phyloP scores from a whole-genome alignment of 257 asterid species.

The Solanum verrucosum region DNA sequence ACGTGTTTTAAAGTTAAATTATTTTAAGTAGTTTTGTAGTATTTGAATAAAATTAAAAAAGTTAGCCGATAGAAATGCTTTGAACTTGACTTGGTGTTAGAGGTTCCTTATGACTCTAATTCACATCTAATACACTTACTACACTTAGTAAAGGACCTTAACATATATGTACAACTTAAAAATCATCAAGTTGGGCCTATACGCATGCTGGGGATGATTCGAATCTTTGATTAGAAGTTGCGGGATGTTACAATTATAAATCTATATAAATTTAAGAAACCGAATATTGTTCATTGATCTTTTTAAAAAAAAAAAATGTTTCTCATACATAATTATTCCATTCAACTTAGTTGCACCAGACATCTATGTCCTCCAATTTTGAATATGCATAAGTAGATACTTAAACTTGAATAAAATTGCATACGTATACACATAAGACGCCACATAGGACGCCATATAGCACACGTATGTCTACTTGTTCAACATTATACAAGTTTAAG shows the following conservation, averaged over 20 bases:
- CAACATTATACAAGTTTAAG: not conserved
- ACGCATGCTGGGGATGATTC: not conserved
- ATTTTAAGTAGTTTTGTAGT: no score
- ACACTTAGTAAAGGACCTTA: not conserved
- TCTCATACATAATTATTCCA: not conserved
- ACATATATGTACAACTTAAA: not conserved
- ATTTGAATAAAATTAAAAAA: no score
- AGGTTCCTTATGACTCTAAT: not conserved
- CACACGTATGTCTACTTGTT: not conserved
- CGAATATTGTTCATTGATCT: not conserved
- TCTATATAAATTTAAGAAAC: no score
- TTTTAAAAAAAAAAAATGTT: no score
- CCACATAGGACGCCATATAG: not conserved
- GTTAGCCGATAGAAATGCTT: not conserved
- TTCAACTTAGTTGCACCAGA: not conserved
- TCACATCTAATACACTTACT: not conserved
- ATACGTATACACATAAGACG: not conserved
- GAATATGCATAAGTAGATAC: not conserved
- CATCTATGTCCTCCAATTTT: not conserved
- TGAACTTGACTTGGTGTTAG: not conserved
- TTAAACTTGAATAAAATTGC: no score
- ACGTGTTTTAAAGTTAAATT: no score
- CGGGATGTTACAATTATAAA: not conserved
- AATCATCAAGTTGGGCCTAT: no score
- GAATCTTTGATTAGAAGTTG: not conserved